Evolutionary conservation across 2,329 filamentous ascomycete species (phyloP), one percentile per base, ranked within the genome.

Genomic region (Cercospora beticola): DNA sequence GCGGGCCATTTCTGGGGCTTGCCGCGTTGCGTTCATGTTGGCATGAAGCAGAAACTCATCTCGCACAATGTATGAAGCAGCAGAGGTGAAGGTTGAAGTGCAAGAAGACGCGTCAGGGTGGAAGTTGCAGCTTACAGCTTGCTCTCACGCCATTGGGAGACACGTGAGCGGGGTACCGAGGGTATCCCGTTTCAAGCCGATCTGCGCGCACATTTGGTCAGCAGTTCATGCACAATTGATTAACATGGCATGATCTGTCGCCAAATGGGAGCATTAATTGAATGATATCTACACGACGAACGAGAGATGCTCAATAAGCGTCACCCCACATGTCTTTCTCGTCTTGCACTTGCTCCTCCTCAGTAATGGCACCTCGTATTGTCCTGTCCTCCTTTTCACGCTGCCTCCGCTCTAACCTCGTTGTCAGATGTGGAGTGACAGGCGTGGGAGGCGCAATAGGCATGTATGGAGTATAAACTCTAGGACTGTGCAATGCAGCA

Each of bases 381-480:
- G 86, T 72, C 67, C 87, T 87, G 73, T 88, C 84, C 76, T 88
- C 79, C 77, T 85, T 88, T 83, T 84, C 87, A 84, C 88, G 89
- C 77, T 86, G 83, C 84, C 90, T 92, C 30, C 90, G 82, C 76
- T 94, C 91, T 70, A 87, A 86, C 78, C 85, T 65, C 3, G 88
- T 92, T 16, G 92, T 88, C 58, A 94, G 81, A 21, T 87, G 88
- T n/a, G 92, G 91, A 31, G 92, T 93, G 60, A 94, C 87, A 1
- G 92, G 92, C 62, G 93, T 86, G 59, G 92, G 83, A 1, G 91
- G 90, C 6, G 89, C 91, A 77, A 89, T 92, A 0, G 92, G 92
- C 82, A 94, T 92, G 74, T 94, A 94, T 0, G 92, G 90, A 65
- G 87, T 88, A 79, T 94, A 94, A 8, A 26, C 52, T 21, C 21